These are phyloP conservation scores for Neospora caninum DNA, from an alignment of 169 alveolate species.

Conservation along the genomic window DNA sequence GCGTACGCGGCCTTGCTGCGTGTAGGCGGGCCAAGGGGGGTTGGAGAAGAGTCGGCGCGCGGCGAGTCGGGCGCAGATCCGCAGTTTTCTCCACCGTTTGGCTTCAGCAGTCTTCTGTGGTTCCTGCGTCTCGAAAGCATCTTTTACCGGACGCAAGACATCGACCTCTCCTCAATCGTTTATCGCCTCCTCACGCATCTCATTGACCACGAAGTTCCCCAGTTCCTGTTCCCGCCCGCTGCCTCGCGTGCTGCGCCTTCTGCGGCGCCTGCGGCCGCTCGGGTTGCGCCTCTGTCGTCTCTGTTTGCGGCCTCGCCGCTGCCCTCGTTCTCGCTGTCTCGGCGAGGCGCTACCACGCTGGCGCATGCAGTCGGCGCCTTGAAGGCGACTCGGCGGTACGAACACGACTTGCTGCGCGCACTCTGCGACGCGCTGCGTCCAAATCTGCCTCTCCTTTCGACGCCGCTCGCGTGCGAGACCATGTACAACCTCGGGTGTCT, in stretches of 20 bases:
- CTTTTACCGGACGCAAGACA: neutral
- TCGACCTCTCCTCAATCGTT: neutral
- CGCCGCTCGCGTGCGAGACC: neutral
- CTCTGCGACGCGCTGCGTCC: slow-evolving; percentile 18
- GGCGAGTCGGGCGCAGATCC: neutral
- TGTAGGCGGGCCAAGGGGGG: too few species aligned
- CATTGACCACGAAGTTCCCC: neutral
- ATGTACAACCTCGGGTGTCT: slow-evolving; percentile 21
- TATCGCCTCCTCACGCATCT: slow-evolving; percentile 27
- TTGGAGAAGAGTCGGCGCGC: neutral
- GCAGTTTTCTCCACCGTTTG: neutral
- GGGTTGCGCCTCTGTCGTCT: neutral
- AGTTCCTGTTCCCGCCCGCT: neutral
- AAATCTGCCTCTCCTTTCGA: neutral
- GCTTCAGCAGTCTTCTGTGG: slow-evolving; percentile 8
- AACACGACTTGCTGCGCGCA: slow-evolving; percentile 3
- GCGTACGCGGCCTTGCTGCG: too few species aligned
- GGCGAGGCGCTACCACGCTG: neutral
- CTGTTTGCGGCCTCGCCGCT: neutral
- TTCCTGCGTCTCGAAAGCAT: neutral
- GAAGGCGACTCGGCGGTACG: neutral
- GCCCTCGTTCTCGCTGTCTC: neutral
- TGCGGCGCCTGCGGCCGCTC: neutral
- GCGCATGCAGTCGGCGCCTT: neutral
- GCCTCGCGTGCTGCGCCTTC: neutral